Base-by-base conservation (phyloP, 2,329 filamentous ascomycete species). In the Fusarium lateritium region DNA sequence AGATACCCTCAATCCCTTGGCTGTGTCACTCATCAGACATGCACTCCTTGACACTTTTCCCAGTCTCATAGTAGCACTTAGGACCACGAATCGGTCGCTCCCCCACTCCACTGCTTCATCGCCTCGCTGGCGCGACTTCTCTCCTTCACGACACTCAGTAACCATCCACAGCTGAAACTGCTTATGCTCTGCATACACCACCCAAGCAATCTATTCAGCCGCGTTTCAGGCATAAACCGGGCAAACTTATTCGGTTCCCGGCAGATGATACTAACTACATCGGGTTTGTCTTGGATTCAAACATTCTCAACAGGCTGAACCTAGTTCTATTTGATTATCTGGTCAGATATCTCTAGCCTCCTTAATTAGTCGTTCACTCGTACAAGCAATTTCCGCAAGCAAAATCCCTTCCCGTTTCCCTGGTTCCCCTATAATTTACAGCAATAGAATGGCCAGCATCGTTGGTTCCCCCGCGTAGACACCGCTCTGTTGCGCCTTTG, bases 231-330 rank as follows among this genome's bases (percentile, higher is more conserved):
- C 40, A 47, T 33, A 42, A 39, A 38, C 14, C 21, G 22, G 13
- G 14, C 45, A 40, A 31, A 24, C 44, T 54, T 40, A 36, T 55
- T 52, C 52, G 69, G 62, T 43, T 64, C 52, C 42, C 55, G 66
- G 40, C 42, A 61, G 49, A 43, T 44, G 40, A 31, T 51, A 67
- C 71, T 73, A 69, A 57, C 58, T 61, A 26, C 28, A 71, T 69
- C 51, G 45, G 63, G 61, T 14, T 44, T 62, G 50, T 60, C 63
- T 60, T 54, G 43, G 52, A 70, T 63, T 52, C 45, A 56, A 59
- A 52, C 50, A 67, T 45, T 15, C 14, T 55, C 38, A 42, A 42
- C 33, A 38, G 52, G 39, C 42, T 65, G 31, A 56, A 62, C 46
- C 45, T 62, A 38, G 43, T 51, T 57, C 42, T 60, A 54, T 71